Base-by-base conservation (phyloP, 2,329 filamentous ascomycete species). In the Nothopassalora personata region DNA sequence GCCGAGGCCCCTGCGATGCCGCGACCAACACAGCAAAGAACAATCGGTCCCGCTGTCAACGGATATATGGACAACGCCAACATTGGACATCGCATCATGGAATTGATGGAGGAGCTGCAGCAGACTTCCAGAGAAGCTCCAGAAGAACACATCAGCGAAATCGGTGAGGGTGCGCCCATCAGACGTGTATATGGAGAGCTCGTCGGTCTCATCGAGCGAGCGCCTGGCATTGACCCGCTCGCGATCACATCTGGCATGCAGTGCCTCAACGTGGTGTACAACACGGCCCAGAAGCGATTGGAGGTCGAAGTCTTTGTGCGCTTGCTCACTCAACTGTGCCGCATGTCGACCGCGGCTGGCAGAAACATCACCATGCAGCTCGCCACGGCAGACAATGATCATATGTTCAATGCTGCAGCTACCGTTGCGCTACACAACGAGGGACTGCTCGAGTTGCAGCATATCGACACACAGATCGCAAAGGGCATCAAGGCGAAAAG, bases 401-500 rank as follows among this genome's bases (percentile, higher is more conserved):
- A 84, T 61, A 78, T 87, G 64, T 83, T 85, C 71, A 86, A 86
- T 63, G 79, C 85, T 19, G 78, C 79, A 11, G 83, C 86, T 27
- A 85, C 84, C 39, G 77, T 85, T 53, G 80, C 82, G 53, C 76
- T 88, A 33, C 80, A 87, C 60, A 80, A 83, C 61, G 80, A 81
- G 49, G 80, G 80, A 9, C 73, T 88, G 34, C 76, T 88, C 66
- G 84, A 87, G 60, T 77, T 86, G 60, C 80, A 82, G 58, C 81
- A 79, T 36, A 72, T 83, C 18, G 81, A 83, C 63, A 80, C 83
- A 23, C 86, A 89, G 54, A 82, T 92, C 65, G 84, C 90, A 7
- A 87, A 88, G 70, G 85, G 88, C 1, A 80, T 97, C 19, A 79
- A 84, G 57, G 81, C 87, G 57, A 85, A 86, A 59, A 90, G 91